Evolutionary conservation across 805 yeast species (phyloP), one percentile per base, ranked within the genome.

Genomic region (Nakazawaea wyomingensis): DNA sequence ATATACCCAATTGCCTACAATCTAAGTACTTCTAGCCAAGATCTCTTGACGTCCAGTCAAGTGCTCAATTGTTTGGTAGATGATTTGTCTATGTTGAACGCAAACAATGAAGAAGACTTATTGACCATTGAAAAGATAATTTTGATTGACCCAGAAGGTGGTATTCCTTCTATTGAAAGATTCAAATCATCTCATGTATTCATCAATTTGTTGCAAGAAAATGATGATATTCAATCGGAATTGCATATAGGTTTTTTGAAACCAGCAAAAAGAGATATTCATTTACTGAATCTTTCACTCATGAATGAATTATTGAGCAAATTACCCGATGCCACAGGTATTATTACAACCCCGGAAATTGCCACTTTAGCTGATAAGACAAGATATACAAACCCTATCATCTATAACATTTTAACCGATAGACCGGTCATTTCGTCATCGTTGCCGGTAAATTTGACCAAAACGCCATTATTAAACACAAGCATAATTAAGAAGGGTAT

Each of bases 391-490:
- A 93, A 93, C 58, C 99, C 99, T 1, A 74, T 93, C 33, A 78
- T 93, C 13, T 87, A 90, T 61, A 93, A 93, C 57, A 74, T 93
- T 13, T 69, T 93, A 30, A 93, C 99, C 0, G 98, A 93, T 58
- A 69, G 98, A 41, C 88, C 98, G 1, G 72, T 87, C 8, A 81
- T 91, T 17, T 88, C 96, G 1, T 87, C 96, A 0, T 90, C 98
- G 0, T 67, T 93, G 33, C 97, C 99, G 0, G 78, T 85, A 20
- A 66, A 71, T 38, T 61, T 73, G 36, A 66, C 66, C 43, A 68
- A 73, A 33, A 74, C 84, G 3, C 85, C 88, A 1, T 71, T 71
- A 37, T 62, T 83, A 19, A 77, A 83, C 20, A 89, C 97, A 0
- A 85, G 97, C 0, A 76, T 93, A 2, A 56, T 91, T 2, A 80